Percentiles rank a stretch among this genome's conserved stretches.
Evolutionary conservation across 495 filamentous ascomycete genomes (phyloP).

Genomic region (Lophium mytilinum): DNA sequence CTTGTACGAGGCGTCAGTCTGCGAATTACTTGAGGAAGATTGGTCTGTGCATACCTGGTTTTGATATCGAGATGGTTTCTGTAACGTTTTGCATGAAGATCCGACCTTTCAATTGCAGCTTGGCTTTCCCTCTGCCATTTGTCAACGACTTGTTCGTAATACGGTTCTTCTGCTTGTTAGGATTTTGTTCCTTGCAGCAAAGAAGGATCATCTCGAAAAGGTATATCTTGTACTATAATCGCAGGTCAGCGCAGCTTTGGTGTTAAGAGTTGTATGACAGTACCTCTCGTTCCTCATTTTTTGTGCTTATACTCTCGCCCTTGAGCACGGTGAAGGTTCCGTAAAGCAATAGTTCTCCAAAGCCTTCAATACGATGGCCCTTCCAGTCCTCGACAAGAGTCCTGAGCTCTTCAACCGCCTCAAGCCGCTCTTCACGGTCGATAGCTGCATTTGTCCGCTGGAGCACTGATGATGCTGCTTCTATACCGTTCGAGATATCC

Average conservation of each 20-base stretch:
- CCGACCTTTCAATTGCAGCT: conserved; percentile 86
- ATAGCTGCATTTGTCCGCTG: conserved; percentile 83
- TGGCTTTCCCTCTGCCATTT: conserved; percentile 66
- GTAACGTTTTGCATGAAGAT: conserved; percentile 99
- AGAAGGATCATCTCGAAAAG: conserved; percentile 92
- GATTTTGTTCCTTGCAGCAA: conserved; percentile 91
- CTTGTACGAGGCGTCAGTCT: conserved; percentile 36
- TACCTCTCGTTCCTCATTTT: conserved; percentile 36
- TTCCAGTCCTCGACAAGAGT: conserved; percentile 97
- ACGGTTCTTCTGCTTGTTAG: conserved; percentile 67
- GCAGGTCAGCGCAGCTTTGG: conserved; percentile 3
- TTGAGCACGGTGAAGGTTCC: conserved; percentile 94
- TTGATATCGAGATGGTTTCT: conserved; percentile 73
- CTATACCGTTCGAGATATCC: conserved; percentile 64
- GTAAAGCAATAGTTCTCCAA: conserved; percentile 80
- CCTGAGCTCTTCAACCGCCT: conserved; percentile 72
- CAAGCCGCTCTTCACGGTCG: conserved; percentile 69
- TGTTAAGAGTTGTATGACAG: not conserved
- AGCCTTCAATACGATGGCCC: conserved; percentile 77
- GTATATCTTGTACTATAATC: conserved; percentile 83
- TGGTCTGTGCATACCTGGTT: conserved; percentile 55
- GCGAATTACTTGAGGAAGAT: not conserved
- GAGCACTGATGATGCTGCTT: conserved; percentile 67
- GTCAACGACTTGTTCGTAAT: conserved; percentile 62
- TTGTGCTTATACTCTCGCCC: conserved; percentile 60